Percentiles rank a stretch among this genome's conserved stretches.
phyloP scores from a whole-genome alignment of 2,329 filamentous ascomycete species.

The Fusarium sp. region DNA sequence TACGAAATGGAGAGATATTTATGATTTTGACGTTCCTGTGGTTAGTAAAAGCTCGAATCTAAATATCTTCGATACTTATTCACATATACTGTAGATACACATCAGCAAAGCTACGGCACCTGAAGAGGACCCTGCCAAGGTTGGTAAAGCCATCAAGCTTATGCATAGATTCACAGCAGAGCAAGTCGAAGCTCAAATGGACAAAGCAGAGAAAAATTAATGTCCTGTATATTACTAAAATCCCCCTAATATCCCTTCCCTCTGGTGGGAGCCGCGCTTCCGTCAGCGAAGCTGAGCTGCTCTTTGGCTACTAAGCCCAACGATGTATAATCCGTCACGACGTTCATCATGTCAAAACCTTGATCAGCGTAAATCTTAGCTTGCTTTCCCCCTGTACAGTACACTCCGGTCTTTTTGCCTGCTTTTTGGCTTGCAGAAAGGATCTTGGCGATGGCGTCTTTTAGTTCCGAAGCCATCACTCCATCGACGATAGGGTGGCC shows the following conservation, averaged over 20 bases:
- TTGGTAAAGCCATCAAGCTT: conserved; percentile 75
- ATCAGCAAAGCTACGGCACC: conserved; percentile 70
- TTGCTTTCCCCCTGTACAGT: conserved; percentile 69
- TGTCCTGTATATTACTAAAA: background rate
- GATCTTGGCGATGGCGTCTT: conserved; percentile 71
- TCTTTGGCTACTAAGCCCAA: conserved; percentile 62
- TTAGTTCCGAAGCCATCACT: conserved; percentile 71
- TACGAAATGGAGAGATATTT: conserved; percentile 78
- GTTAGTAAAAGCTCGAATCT: conserved; percentile 62
- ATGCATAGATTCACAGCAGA: conserved; percentile 83
- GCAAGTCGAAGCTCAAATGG: conserved; percentile 79
- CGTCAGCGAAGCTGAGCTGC: conserved; percentile 64
- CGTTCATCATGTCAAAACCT: conserved; percentile 75
- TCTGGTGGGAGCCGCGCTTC: conserved; percentile 55
- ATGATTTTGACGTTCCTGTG: conserved; percentile 87
- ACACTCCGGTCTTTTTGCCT: conserved; percentile 77
- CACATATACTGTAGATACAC: conserved; percentile 65
- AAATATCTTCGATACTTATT: background rate
- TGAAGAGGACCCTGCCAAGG: conserved; percentile 68
- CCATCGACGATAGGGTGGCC: conserved; percentile 74
- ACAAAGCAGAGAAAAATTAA: conserved; percentile 64
- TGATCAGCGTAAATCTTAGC: conserved; percentile 68
- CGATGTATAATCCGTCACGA: conserved; percentile 69
- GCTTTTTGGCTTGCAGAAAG: conserved; percentile 71
- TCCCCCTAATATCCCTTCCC: conserved; percentile 59